Base-by-base conservation (phyloP, 179 eudicot genomes). In the Vitellaria paradoxa region DNA sequence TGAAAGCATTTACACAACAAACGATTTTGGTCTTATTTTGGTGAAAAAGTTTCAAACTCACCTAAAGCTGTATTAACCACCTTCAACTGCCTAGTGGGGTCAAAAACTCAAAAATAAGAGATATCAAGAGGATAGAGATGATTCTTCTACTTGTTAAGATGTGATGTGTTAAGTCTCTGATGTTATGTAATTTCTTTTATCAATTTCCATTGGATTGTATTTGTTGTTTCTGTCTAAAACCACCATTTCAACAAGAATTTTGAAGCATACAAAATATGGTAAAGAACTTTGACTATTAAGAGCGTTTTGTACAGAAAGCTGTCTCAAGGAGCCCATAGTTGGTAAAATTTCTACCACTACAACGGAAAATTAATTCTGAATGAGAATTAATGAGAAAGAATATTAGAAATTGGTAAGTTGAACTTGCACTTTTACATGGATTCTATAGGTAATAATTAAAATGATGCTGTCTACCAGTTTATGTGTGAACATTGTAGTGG, bases 351-450 rank as follows among this genome's bases (percentile, higher is more conserved):
- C 37, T 30, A 30, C 2, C 37, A 30, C 1, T 30, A 30, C 37
- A 30, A 50, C 7, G 4, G 42, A 21, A 9, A 20, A 11, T 10
- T 37, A 73, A 14, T 53, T 72, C 49, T 67, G n/a, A 30, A 56
- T 55, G 4, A 45, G n/a, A 73, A 73, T 52, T 42, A 37, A 59
- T 11, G 14, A 10, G 21, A 9, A 70, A 24, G 30, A n/a, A 42
- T 60, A 59, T 73, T 18, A 2, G 23, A 59, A 40, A 72, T 61
- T 37, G 26, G 76, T 72, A 45, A 60, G 40, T 42, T 45, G 55
- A 73, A 42, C 76, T 73, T 73, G 67, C 67, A 60, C 7, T 60
- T 3, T 59, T n/a, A 61, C 46, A 40, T 73, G 20, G 53, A 73
- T 60, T 10, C 30, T 42, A 9, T 57, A 11, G 10, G 26, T 72